Evolutionary conservation across 768 basidiomycete species (phyloP).

Genomic region (Panaeolus papilionaceus): DNA sequence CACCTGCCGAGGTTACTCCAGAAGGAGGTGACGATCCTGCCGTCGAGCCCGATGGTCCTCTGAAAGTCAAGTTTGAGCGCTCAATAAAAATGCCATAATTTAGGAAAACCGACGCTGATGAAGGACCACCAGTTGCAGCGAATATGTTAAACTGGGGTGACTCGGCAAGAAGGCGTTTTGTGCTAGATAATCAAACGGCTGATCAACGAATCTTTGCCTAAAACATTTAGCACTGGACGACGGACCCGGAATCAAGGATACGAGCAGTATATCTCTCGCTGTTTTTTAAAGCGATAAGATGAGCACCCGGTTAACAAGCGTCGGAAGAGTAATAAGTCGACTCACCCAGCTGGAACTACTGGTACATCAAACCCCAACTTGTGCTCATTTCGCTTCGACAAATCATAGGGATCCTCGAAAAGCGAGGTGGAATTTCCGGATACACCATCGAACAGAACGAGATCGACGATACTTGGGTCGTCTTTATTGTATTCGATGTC

Average conservation of each 20-base stretch:
- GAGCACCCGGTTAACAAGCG: background rate
- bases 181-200: background rate
- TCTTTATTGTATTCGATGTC: background rate
- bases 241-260: background rate
- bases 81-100: background rate
- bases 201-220: background rate
- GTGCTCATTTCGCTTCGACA: background rate
- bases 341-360: background rate
- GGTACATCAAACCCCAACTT: conserved; percentile 2
- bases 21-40: background rate
- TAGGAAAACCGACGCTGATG: background rate
- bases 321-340: background rate
- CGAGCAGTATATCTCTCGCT: background rate
- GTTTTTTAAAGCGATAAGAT: background rate
- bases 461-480: background rate
- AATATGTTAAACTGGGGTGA: background rate
- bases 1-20: background rate
- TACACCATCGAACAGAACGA: background rate
- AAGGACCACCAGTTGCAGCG: background rate
- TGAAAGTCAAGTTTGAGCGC: background rate
- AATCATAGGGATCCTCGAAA: background rate
- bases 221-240: too few relatives aligned
- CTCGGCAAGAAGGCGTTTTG: background rate
- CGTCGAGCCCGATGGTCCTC: conserved; percentile 4
- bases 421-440: background rate